Evolutionary conservation across 495 filamentous ascomycete genomes (phyloP).

Genomic region (Cladorrhinum samala): DNA sequence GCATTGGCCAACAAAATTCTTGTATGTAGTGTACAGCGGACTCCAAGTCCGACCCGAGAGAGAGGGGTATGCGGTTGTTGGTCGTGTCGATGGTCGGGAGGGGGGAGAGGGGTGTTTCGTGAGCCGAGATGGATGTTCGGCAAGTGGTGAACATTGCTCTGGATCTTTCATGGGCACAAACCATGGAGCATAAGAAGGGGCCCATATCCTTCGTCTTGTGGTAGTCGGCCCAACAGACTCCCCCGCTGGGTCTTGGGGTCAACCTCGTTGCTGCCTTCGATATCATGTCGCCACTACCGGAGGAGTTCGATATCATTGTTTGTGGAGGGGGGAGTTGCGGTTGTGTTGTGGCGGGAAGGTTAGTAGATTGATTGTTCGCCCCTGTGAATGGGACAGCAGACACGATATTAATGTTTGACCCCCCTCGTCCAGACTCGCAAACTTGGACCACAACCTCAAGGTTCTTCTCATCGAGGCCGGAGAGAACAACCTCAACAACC

Average conservation of each 20-base stretch:
- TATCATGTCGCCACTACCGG: conserved; percentile 48
- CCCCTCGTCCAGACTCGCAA: conserved; percentile 52
- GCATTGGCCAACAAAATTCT: conserved; percentile 13
- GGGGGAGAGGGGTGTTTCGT: too few relatives aligned
- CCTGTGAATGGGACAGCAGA: neutral
- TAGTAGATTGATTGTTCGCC: conserved; percentile 2
- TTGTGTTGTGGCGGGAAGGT: conserved; percentile 70
- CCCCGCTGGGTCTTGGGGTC: neutral
- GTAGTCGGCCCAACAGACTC: neutral
- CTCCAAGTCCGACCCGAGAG: neutral
- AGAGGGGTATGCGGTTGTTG: neutral
- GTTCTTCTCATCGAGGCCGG: conserved; percentile 75
- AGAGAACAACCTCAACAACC: conserved; percentile 76
- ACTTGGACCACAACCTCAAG: conserved; percentile 73
- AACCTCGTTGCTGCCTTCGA: too few relatives aligned
- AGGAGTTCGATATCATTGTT: conserved; percentile 81
- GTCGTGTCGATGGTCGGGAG: neutral
- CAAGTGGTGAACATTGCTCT: neutral
- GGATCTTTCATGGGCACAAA: too few relatives aligned
- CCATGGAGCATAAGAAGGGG: neutral
- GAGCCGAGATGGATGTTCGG: conserved; percentile 6
- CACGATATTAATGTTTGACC: neutral
- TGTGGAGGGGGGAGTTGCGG: conserved; percentile 66
- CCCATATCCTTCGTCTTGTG: neutral
- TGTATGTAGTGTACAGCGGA: neutral